Conservation (phyloP, 805 yeast species). For the Metschnikowia drakensbergensis region DNA sequence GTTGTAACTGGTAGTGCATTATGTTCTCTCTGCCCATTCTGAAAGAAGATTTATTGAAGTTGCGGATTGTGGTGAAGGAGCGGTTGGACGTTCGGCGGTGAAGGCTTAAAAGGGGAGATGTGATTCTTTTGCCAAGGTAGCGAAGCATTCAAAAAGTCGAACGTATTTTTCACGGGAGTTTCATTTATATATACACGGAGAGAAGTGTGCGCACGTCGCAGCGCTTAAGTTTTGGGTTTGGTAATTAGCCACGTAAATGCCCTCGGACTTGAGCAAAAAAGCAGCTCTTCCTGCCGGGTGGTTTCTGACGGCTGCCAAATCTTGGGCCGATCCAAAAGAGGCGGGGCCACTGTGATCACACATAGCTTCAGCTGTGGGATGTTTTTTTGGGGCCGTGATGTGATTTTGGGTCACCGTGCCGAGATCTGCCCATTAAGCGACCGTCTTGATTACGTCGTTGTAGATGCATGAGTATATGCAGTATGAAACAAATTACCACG, state of each 20-base stretch:
- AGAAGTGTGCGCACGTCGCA: slow-evolving; percentile 3
- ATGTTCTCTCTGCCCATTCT: slow-evolving; percentile 42
- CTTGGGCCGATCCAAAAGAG: too few species aligned
- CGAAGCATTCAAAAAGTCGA: slow-evolving; percentile 1
- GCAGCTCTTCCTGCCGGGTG: background rate
- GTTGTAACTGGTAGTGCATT: slow-evolving; percentile 37
- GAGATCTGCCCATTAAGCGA: background rate
- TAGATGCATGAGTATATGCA: slow-evolving; percentile 13
- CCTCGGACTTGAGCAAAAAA: background rate
- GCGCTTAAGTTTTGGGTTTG: background rate
- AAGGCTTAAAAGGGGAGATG: background rate
- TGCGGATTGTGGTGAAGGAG: background rate
- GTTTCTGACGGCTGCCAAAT: background rate
- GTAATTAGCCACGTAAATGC: background rate
- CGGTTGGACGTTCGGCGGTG: background rate
- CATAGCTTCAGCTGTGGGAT: background rate
- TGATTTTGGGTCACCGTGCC: background rate
- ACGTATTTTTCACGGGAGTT: background rate
- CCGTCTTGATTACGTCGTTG: slow-evolving; percentile 17
- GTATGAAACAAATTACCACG: background rate
- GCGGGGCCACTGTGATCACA: background rate
- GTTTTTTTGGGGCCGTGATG: background rate
- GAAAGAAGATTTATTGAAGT: slow-evolving; percentile 2
- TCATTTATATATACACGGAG: slow-evolving; percentile 4
- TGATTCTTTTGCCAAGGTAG: background rate